Conservation (phyloP, 1,284 basidiomycete species). For the Athelia psychrophila region DNA sequence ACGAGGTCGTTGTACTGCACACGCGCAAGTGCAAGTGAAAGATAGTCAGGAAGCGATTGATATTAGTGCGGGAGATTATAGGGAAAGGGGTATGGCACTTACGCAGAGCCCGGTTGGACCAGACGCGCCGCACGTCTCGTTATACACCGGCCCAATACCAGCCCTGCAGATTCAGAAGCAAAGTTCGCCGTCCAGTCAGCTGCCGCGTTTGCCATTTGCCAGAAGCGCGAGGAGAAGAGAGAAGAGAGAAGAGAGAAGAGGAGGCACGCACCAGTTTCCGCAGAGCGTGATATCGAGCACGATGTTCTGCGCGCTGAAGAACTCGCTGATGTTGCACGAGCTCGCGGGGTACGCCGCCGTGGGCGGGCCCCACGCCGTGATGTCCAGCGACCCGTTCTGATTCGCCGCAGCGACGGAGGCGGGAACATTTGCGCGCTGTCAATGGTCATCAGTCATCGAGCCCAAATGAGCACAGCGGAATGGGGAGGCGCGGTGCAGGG, state of each 20-base stretch:
- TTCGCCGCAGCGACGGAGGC: constrained; percentile 31
- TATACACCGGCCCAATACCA: constrained; percentile 41
- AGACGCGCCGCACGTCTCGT: constrained; percentile 31
- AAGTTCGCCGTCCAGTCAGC: no score
- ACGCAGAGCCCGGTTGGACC: constrained; percentile 37
- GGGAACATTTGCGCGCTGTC: constrained; percentile 40
- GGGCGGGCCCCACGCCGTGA: constrained; percentile 55
- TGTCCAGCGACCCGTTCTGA: constrained; percentile 42
- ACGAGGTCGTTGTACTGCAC: constrained; percentile 50
- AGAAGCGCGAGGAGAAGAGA: background rate
- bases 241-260: background rate
- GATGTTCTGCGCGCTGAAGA: constrained; percentile 53
- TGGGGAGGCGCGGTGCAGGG: background rate
- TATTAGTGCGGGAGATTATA: no score
- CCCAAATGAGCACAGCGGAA: background rate
- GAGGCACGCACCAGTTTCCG: constrained; percentile 38
- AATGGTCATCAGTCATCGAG: constrained; percentile 7
- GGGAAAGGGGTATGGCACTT: constrained; percentile 10
- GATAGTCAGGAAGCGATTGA: constrained; percentile 11
- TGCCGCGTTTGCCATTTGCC: no score
- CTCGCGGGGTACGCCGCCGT: constrained; percentile 52
- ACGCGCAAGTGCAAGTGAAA: constrained; percentile 3
- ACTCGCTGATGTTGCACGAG: constrained; percentile 44
- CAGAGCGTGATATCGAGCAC: constrained; percentile 52
- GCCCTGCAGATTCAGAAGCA: constrained; percentile 44